phyloP scores from a whole-genome alignment of 179 eudicot species.

The Drosera spatulata region DNA sequence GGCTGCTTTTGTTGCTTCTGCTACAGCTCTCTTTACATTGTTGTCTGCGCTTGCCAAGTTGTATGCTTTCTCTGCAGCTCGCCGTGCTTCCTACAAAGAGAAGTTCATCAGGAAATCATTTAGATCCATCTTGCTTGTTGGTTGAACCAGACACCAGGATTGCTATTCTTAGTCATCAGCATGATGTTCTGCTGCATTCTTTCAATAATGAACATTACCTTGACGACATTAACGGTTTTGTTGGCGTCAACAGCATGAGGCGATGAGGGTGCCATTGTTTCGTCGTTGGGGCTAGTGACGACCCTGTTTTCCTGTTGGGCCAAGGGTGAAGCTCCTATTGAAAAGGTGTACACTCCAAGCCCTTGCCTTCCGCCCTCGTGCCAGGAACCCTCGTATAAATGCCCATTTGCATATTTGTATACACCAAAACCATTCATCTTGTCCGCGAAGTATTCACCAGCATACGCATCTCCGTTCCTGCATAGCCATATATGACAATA shows the following conservation, averaged over 20 bases:
- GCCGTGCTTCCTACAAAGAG: neutral
- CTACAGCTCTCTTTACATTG: constrained; percentile 65
- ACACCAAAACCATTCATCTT: constrained; percentile 82
- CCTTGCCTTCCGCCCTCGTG: constrained; percentile 89
- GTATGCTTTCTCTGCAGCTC: constrained; percentile 47
- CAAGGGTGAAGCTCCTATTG: constrained; percentile 48
- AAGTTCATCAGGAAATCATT: too few relatives aligned
- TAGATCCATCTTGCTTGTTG: too few relatives aligned
- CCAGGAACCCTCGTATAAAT: constrained; percentile 81
- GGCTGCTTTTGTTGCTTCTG: constrained; percentile 79
- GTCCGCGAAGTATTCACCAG: constrained; percentile 83
- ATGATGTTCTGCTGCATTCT: neutral
- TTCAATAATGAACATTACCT: too few relatives aligned
- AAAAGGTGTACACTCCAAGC: constrained; percentile 63
- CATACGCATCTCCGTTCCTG: constrained; percentile 80
- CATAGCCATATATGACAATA: neutral
- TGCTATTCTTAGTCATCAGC: neutral
- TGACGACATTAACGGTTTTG: constrained; percentile 50
- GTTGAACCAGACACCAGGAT: too few relatives aligned
- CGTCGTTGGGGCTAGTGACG: constrained; percentile 13
- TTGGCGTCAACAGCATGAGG: constrained; percentile 28
- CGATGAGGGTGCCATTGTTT: neutral
- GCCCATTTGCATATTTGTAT: constrained; percentile 80
- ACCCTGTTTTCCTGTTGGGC: constrained; percentile 72
- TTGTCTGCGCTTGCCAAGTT: constrained; percentile 54